phyloP scores from a whole-genome alignment of 768 basidiomycete genomes.

The Epithele typhae region DNA sequence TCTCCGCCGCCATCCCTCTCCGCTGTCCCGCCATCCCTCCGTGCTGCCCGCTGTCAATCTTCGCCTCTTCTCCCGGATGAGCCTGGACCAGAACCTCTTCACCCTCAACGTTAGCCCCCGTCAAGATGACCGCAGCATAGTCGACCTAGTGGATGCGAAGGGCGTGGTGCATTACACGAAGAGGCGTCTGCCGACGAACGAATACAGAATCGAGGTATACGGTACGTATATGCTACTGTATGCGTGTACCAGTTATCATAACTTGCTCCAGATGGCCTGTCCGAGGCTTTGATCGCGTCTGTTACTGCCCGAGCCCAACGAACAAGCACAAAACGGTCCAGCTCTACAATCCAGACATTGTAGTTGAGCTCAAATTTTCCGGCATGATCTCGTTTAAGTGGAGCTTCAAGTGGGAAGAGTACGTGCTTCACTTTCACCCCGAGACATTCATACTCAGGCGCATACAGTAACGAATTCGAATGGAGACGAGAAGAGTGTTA shows the following conservation, averaged over 20 bases:
- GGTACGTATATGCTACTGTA: conserved; percentile 38
- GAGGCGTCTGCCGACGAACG: conserved; percentile 46
- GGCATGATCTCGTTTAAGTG: conserved; percentile 74
- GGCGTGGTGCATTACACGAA: conserved; percentile 72
- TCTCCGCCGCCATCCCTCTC: conserved; percentile 7
- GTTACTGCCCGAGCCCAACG: conserved; percentile 60
- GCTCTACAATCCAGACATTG: conserved; percentile 65
- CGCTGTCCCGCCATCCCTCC: not conserved
- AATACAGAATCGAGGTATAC: conserved; percentile 65
- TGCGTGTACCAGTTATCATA: not conserved
- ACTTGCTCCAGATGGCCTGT: conserved; percentile 58
- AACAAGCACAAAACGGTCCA: conserved; percentile 74
- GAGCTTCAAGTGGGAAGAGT: conserved; percentile 84
- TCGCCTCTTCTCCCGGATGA: conserved; percentile 42
- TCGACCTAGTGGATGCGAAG: conserved; percentile 66
- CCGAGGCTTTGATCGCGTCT: conserved; percentile 65
- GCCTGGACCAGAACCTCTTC: conserved; percentile 82
- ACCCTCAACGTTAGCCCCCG: conserved; percentile 65
- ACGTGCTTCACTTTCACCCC: conserved; percentile 25
- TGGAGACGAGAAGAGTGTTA: conserved; percentile 85
- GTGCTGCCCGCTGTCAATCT: not conserved
- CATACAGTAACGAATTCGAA: conserved; percentile 70
- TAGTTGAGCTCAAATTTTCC: conserved; percentile 69
- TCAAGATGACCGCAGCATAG: conserved; percentile 51
- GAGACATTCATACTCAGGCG: not conserved